Percentiles rank a stretch among this genome's conserved stretches.
These are phyloP conservation scores for Karstenula rhodostoma DNA, from an alignment of 2,329 filamentous ascomycete genomes.

Conservation along the genomic window DNA sequence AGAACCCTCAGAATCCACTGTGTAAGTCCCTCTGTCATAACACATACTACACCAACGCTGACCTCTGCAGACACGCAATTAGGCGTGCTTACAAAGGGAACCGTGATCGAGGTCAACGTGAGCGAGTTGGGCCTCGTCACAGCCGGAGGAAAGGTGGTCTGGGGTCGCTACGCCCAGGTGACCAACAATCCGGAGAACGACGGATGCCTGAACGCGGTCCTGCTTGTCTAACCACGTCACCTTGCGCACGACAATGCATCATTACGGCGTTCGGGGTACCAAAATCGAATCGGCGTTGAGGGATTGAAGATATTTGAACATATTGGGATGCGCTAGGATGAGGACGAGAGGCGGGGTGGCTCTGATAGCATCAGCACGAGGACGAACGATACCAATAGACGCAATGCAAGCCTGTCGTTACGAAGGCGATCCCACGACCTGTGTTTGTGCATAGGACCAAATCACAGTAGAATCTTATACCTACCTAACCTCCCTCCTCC, in stretches of 20 bases:
- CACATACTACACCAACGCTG: too few species aligned
- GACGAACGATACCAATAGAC: background rate
- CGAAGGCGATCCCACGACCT: too few species aligned
- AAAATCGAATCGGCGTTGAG: slow-evolving; percentile 15
- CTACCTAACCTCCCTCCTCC: background rate
- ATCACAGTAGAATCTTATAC: background rate
- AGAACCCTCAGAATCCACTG: slow-evolving; percentile 85
- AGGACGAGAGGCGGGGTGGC: background rate
- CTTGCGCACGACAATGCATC: slow-evolving; percentile 7
- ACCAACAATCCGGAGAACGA: slow-evolving; percentile 52
- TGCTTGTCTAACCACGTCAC: slow-evolving; percentile 34
- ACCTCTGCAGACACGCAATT: too few species aligned
- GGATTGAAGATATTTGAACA: background rate
- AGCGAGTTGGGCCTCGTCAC: slow-evolving; percentile 91
- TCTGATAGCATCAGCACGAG: background rate
- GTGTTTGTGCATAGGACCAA: too few species aligned
- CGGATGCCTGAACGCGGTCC: slow-evolving; percentile 49
- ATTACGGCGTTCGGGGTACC: slow-evolving; percentile 1
- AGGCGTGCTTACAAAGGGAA: background rate
- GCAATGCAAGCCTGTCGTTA: background rate
- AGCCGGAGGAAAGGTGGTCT: slow-evolving; percentile 77
- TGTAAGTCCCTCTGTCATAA: slow-evolving; percentile 45
- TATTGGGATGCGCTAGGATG: background rate
- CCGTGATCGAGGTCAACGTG: slow-evolving; percentile 88
- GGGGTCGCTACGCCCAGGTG: slow-evolving; percentile 47